Percentiles rank a stretch among this genome's conserved stretches.
Evolutionary conservation across 202 grass and related monocot species (phyloP).

Genomic region (Setaria viridis): DNA sequence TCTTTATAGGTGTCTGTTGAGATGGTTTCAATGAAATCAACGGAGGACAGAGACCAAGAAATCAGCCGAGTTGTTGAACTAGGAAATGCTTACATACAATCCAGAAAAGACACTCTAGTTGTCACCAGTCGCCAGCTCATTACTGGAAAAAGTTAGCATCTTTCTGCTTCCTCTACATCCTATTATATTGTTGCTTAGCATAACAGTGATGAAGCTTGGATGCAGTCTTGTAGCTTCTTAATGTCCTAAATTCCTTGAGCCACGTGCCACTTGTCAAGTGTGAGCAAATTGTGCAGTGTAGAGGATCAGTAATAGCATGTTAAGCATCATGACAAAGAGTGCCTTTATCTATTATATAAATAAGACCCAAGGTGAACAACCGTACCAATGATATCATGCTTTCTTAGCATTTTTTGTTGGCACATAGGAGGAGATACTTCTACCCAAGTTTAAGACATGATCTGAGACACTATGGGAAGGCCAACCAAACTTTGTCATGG

Average conservation of each 20-base stretch:
- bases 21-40: constrained; percentile 85
- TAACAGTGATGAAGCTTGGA: background rate
- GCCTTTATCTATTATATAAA: background rate
- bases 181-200: constrained; percentile 32
- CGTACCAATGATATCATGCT: background rate
- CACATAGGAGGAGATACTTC: background rate
- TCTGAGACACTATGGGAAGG: background rate
- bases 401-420: constrained; percentile 13
- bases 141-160: constrained; percentile 81
- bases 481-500: constrained; percentile 17
- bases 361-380: constrained; percentile 9
- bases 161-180: constrained; percentile 27
- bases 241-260: constrained; percentile 23
- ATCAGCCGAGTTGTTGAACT: constrained; percentile 73
- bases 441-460: constrained; percentile 16
- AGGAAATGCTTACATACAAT: constrained; percentile 77
- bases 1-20: constrained; percentile 83
- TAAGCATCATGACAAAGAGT: background rate
- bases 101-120: constrained; percentile 86
- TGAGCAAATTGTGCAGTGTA: constrained; percentile 15
- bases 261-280: background rate
- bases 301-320: constrained; percentile 1
- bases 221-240: constrained; percentile 21
- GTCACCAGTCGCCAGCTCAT: constrained; percentile 89
- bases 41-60: constrained; percentile 80